These are phyloP conservation scores for Xylaria sp. DNA, from an alignment of 495 filamentous ascomycete species.

Conservation along the genomic window DNA sequence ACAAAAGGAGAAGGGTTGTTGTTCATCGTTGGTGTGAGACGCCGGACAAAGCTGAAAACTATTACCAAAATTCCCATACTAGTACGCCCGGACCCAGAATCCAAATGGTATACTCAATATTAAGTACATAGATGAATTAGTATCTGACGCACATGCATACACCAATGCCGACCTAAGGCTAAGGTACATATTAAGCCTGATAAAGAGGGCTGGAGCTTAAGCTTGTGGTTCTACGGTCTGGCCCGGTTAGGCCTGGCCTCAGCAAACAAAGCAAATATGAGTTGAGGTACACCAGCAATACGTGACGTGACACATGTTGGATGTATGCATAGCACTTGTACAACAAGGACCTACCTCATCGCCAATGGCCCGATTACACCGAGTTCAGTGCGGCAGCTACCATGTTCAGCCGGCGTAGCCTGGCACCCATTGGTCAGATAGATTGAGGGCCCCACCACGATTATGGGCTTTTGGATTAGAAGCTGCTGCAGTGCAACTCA, in stretches of 20 bases:
- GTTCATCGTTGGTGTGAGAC: neutral
- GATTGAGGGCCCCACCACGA: neutral
- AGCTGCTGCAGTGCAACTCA: constrained; percentile 17
- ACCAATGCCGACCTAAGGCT: too few species aligned
- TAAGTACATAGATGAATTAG: too few species aligned
- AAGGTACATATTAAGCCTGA: neutral
- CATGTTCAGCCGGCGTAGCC: neutral
- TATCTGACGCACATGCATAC: neutral
- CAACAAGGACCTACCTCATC: neutral
- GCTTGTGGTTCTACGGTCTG: neutral
- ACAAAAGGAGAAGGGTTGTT: neutral
- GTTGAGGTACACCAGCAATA: neutral
- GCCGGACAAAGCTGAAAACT: neutral
- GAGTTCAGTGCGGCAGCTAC: constrained; percentile 4
- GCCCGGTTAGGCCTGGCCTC: neutral
- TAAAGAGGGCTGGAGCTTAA: neutral
- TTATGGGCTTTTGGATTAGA: neutral
- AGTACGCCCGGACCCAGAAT: neutral
- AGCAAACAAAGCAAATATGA: neutral
- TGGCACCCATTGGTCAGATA: neutral
- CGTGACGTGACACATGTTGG: too few species aligned
- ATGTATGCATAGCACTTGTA: neutral
- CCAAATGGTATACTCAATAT: neutral
- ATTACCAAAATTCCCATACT: neutral
- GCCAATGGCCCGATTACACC: constrained; percentile 8